These are phyloP conservation scores for Penicillium hordei DNA, from an alignment of 2,329 filamentous ascomycete genomes.

Conservation along the genomic window DNA sequence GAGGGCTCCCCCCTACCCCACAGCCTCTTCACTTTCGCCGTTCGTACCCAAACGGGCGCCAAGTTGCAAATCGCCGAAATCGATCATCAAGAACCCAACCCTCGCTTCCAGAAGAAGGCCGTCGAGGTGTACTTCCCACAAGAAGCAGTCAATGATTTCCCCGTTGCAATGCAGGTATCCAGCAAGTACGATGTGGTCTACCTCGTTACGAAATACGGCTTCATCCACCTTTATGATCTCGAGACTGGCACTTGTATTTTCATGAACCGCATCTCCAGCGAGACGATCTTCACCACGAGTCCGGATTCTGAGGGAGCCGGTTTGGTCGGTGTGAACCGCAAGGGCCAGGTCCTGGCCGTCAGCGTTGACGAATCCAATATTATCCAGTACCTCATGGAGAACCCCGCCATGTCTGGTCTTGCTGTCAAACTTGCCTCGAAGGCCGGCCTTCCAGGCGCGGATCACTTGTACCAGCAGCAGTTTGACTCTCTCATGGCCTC, in stretches of 20 bases:
- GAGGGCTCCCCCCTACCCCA: conserved; percentile 88
- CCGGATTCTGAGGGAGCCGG: conserved; percentile 80
- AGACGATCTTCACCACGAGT: conserved; percentile 96
- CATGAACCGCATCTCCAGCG: conserved; percentile 99
- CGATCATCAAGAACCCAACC: conserved; percentile 86
- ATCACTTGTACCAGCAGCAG: conserved; percentile 86
- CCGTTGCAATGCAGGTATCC: conserved; percentile 95
- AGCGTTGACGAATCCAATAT: conserved; percentile 88
- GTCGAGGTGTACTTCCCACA: conserved; percentile 97
- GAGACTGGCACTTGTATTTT: conserved; percentile 95
- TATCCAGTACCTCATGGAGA: conserved; percentile 93
- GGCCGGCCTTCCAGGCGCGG: conserved; percentile 88
- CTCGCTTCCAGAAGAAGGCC: conserved; percentile 88
- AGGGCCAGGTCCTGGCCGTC: conserved; percentile 93
- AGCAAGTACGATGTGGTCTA: conserved; percentile 96
- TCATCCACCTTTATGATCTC: conserved; percentile 97
- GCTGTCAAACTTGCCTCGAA: conserved; percentile 95
- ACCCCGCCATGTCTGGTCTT: conserved; percentile 88
- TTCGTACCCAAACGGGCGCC: conserved; percentile 81
- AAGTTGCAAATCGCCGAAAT: conserved; percentile 98
- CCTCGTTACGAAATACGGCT: conserved; percentile 97
- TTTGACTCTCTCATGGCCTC: conserved; percentile 83
- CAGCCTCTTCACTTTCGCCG: conserved; percentile 95
- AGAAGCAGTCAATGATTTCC: conserved; percentile 95
- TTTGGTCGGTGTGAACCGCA: conserved; percentile 92